Base-by-base conservation (phyloP, 108 stramenopile species). In the Discostella pseudostelligera region DNA sequence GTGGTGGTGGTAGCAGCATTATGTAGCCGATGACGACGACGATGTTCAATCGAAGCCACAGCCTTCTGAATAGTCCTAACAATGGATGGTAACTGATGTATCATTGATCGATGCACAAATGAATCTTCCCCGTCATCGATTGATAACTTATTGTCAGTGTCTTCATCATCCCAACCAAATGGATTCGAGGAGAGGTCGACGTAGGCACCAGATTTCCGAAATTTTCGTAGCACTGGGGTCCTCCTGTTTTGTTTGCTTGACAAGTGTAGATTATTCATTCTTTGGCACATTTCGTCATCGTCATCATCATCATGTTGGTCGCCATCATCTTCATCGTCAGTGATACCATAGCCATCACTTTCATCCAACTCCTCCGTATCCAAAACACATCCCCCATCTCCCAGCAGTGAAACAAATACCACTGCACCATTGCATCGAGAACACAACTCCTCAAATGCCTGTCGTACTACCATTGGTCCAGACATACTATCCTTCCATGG, bases 111-210 rank as follows among this genome's bases (percentile, higher is more conserved):
- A 3, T 17, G 56, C 4, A 59, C 39, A 46, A 66, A 74, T 12
- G 43, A 54, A 25, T 39, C 11, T 35, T 67, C 47, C 29, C 13
- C 46, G 47, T 39, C 37, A n/a, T 51, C 26, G 28, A 24, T 54
- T 12, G 62, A 55, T 55, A 4, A 22, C 1, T 3, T 8, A 4
- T 59, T 14, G 22, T 17, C 26, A 11, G 4, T 9, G 32, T 22
- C 21, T 11, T 51, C 39, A 39, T 24, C 74, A 25, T 67, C 61
- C 74, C 74, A 75, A n/a, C 74, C 74, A 58, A 62, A 67, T 4
- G 74, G 66, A 28, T 67, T 36, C 0, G 66, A 67, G 22, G 61
- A 53, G 14, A 75, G 61, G 55, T 75, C 66, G 2, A 75, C 66
- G 25, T 59, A 60, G 29, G 59, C 61, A 11, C 74, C 74, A 56